Percentiles rank a stretch among this genome's conserved stretches.
Evolutionary conservation across 1,284 basidiomycete genomes (phyloP).

Genomic region (Rhodotorula sp.): DNA sequence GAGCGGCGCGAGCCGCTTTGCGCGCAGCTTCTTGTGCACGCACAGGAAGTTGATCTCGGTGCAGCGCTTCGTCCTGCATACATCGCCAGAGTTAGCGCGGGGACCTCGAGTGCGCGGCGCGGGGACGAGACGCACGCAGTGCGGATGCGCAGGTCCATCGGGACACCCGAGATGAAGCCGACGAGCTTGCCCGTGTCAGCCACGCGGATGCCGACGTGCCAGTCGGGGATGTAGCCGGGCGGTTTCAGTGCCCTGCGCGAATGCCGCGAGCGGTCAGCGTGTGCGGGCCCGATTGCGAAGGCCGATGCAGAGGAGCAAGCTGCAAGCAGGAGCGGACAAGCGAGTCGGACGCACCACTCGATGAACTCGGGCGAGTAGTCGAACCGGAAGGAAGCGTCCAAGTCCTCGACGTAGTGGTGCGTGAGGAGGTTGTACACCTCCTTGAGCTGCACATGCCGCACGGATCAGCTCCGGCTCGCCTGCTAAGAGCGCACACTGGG

Average conservation of each 20-base stretch:
- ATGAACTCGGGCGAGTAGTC: slow-evolving; percentile 94
- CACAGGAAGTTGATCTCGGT: slow-evolving; percentile 98
- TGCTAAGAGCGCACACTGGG: slow-evolving; percentile 51
- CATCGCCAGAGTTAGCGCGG: not conserved
- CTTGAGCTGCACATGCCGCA: slow-evolving; percentile 62
- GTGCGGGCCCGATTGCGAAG: not conserved
- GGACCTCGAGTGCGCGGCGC: not conserved
- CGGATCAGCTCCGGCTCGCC: not conserved
- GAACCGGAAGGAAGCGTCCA: slow-evolving; percentile 93
- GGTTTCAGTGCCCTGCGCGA: slow-evolving; percentile 82
- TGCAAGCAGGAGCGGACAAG: not conserved
- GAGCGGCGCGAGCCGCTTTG: slow-evolving; percentile 92
- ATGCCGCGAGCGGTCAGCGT: not conserved
- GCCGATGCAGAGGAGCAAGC: slow-evolving; percentile 9
- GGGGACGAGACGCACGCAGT: slow-evolving; percentile 62
- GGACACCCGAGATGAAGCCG: slow-evolving; percentile 97
- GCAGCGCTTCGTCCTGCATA: slow-evolving; percentile 64
- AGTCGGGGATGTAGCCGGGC: slow-evolving; percentile 87
- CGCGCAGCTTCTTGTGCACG: slow-evolving; percentile 95
- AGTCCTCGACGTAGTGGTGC: slow-evolving; percentile 94
- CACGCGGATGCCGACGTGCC: slow-evolving; percentile 95
- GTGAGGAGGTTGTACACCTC: slow-evolving; percentile 93
- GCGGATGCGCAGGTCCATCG: slow-evolving; percentile 76
- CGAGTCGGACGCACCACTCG: slow-evolving; percentile 66
- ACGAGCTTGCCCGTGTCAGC: slow-evolving; percentile 83